These are phyloP conservation scores for Monosporascus sp. DNA, from an alignment of 2,329 filamentous ascomycete species.

Conservation along the genomic window DNA sequence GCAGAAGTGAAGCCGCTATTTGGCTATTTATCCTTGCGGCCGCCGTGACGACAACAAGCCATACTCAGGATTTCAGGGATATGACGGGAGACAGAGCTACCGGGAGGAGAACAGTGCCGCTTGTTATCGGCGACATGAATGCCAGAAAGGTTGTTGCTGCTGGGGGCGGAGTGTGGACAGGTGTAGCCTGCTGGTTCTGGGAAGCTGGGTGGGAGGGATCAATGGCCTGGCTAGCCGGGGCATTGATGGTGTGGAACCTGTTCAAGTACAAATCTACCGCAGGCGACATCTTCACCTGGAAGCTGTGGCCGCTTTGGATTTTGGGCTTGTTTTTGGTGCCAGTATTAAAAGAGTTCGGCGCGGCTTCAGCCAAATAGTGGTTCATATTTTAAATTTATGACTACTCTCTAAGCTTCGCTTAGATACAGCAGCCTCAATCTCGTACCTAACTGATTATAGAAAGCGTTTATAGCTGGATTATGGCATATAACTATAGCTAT, in stretches of 20 bases:
- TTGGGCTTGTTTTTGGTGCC: constrained; percentile 1
- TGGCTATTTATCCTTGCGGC: constrained; percentile 4
- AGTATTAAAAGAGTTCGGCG: background rate
- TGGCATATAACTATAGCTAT: too few species aligned
- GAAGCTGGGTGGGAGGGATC: background rate
- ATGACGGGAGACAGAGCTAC: constrained; percentile 5
- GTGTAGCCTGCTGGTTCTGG: constrained; percentile 4
- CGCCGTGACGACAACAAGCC: constrained; percentile 1
- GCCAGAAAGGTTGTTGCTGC: background rate
- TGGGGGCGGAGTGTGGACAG: background rate
- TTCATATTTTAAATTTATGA: too few species aligned
- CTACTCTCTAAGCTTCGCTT: too few species aligned
- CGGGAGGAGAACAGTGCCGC: constrained; percentile 7
- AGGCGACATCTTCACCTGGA: constrained; percentile 1
- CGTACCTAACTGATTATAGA: too few species aligned
- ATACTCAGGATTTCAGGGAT: constrained; percentile 11
- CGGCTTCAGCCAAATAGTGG: too few species aligned
- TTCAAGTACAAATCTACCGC: background rate
- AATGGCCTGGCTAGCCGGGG: background rate
- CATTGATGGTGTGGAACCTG: background rate
- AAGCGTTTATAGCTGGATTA: too few species aligned
- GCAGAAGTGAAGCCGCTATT: background rate
- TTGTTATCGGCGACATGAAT: constrained; percentile 4
- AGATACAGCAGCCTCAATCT: too few species aligned
- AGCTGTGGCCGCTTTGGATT: constrained; percentile 1